Conservation (phyloP, 768 basidiomycete genomes). For the Collybiopsis confluens region DNA sequence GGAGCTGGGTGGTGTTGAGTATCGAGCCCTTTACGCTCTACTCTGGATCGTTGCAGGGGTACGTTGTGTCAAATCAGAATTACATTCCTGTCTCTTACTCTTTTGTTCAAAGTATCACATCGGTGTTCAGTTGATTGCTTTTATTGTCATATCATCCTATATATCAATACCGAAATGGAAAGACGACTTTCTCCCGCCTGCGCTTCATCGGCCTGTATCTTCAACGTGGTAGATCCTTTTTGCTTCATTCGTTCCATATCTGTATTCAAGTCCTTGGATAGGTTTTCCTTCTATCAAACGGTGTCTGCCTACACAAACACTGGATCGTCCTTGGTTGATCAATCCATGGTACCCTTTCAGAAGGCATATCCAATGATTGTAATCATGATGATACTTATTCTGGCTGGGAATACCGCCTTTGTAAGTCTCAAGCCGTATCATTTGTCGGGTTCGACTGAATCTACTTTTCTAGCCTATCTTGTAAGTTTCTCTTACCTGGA, state of each 20-base stretch:
- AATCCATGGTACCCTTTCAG: slow-evolving; percentile 91
- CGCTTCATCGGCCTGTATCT: slow-evolving; percentile 48
- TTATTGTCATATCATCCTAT: slow-evolving; percentile 78
- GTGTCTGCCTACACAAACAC: slow-evolving; percentile 88
- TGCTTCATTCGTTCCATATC: neutral
- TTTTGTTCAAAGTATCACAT: slow-evolving; percentile 65
- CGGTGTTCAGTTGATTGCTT: slow-evolving; percentile 60
- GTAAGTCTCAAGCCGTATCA: slow-evolving; percentile 47
- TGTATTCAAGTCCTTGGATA: slow-evolving; percentile 20
- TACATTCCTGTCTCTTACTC: neutral
- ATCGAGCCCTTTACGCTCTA: slow-evolving; percentile 74
- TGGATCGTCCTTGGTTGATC: slow-evolving; percentile 82
- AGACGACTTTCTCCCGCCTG: slow-evolving; percentile 54
- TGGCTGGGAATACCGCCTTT: slow-evolving; percentile 92
- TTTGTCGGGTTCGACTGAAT: neutral
- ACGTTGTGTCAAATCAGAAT: slow-evolving; percentile 24
- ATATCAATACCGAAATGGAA: slow-evolving; percentile 61
- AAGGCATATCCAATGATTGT: slow-evolving; percentile 78
- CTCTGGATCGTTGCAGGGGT: slow-evolving; percentile 79
- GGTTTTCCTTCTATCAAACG: slow-evolving; percentile 84
- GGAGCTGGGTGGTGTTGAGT: slow-evolving; percentile 93
- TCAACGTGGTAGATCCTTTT: slow-evolving; percentile 55
- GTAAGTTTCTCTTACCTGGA: slow-evolving; percentile 42
- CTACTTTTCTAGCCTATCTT: slow-evolving; percentile 63
- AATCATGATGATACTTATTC: slow-evolving; percentile 65